Conservation (phyloP, 176 grass and related monocot species). For the Hyparrhenia diplandra region DNA sequence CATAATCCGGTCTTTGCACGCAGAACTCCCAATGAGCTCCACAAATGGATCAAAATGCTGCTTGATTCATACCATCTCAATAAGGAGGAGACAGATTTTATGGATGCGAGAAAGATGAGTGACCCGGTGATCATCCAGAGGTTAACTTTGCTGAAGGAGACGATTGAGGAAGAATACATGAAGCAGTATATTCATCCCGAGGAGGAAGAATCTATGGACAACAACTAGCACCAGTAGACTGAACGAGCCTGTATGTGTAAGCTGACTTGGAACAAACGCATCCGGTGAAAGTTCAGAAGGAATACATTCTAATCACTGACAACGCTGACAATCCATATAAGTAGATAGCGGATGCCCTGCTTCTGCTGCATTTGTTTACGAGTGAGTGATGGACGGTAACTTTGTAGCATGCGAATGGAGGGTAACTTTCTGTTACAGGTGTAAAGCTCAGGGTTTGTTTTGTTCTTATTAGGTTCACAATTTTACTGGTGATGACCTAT, state of each 20-base stretch:
- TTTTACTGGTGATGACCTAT: too few relatives aligned
- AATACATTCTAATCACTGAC: neutral
- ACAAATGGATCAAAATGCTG: conserved; percentile 87
- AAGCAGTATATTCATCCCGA: conserved; percentile 51
- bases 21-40: conserved; percentile 87
- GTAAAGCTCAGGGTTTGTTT: too few relatives aligned
- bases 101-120: conserved; percentile 67
- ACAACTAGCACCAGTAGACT: conserved; percentile 16
- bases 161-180: conserved; percentile 77
- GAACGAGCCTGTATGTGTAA: neutral
- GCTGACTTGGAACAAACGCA: neutral
- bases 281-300: neutral
- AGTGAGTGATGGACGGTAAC: too few relatives aligned
- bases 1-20: conserved; percentile 1
- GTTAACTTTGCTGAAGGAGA: conserved; percentile 75
- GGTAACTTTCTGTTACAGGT: too few relatives aligned
- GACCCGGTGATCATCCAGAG: conserved; percentile 87
- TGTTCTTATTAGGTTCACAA: too few relatives aligned
- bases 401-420: too few relatives aligned
- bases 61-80: conserved; percentile 90
- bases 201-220: conserved; percentile 30
- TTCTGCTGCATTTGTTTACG: neutral
- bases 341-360: neutral
- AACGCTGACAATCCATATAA: neutral
- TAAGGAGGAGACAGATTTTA: conserved; percentile 77